Percentiles rank a stretch among this genome's conserved stretches.
Conservation (phyloP, 352 stramenopile species). For the Heterotrichella gracilis region DNA sequence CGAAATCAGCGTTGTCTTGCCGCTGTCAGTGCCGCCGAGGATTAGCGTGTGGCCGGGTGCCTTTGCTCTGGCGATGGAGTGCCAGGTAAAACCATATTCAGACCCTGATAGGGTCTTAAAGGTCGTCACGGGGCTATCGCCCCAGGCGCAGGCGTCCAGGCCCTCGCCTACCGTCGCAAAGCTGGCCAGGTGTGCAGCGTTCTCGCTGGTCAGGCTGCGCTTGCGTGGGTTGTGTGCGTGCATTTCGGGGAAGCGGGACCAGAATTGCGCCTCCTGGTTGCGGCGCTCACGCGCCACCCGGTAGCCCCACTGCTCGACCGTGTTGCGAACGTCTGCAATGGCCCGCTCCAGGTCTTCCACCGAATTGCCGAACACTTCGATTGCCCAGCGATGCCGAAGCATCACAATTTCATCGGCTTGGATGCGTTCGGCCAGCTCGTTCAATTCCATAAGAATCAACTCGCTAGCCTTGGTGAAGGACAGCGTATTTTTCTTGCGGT, state of each 20-base stretch:
- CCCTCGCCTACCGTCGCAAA: background rate
- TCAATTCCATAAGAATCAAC: slow-evolving; percentile 7
- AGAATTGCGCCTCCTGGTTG: background rate
- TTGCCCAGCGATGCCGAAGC: background rate
- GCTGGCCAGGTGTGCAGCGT: background rate
- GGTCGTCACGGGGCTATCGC: background rate
- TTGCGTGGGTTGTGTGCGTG: background rate
- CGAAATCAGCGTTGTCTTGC: background rate
- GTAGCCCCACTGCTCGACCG: background rate
- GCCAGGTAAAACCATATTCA: slow-evolving; percentile 4
- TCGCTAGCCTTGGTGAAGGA: background rate
- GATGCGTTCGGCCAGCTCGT: background rate
- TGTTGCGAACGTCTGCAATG: background rate
- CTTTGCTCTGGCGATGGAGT: background rate
- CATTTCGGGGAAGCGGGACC: background rate
- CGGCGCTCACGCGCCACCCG: background rate
- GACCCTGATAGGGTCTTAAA: slow-evolving; percentile 1
- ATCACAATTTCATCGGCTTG: slow-evolving; percentile 3
- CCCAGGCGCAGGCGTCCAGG: background rate
- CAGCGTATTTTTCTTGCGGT: slow-evolving; percentile 1
- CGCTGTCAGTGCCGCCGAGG: background rate
- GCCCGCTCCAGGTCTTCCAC: background rate
- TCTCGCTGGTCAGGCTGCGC: background rate
- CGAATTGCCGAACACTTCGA: slow-evolving; percentile 1
- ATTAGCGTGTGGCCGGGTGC: background rate